phyloP scores from a whole-genome alignment of 2,329 filamentous ascomycete species.

The Leptographium procerum region DNA sequence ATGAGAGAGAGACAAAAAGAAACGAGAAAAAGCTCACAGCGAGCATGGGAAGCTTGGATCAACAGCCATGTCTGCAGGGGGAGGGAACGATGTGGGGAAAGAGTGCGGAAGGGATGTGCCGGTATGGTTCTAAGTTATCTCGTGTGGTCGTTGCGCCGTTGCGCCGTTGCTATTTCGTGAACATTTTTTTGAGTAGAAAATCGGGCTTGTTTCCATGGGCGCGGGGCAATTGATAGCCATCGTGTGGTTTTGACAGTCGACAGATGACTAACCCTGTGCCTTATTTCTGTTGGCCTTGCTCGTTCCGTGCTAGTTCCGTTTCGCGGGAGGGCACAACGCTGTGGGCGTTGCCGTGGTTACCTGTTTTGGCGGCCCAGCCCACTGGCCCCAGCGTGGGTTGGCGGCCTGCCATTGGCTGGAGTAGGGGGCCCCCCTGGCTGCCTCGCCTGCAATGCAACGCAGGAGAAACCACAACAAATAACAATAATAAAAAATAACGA shows the following conservation, averaged over 20 bases:
- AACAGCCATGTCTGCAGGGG: conserved; percentile 12
- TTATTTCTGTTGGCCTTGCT: too few species aligned
- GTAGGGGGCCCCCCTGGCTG: neutral
- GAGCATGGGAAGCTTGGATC: conserved; percentile 50
- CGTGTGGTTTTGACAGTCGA: neutral
- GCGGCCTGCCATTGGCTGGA: conserved; percentile 10
- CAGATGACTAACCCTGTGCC: neutral
- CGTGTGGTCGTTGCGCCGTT: neutral
- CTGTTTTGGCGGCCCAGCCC: neutral
- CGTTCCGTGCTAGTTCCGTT: neutral
- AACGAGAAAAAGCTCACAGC: conserved; percentile 35
- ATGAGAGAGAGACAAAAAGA: conserved; percentile 16
- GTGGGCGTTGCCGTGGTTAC: conserved; percentile 12
- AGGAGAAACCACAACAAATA: conserved; percentile 1
- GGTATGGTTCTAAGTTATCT: too few species aligned
- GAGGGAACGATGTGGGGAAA: neutral
- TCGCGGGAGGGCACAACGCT: neutral
- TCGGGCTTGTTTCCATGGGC: too few species aligned
- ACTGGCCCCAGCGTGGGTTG: conserved; percentile 6
- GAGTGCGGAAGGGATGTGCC: too few species aligned
- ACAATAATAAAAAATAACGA: neutral
- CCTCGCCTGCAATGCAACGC: neutral
- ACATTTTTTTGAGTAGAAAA: neutral
- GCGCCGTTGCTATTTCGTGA: neutral
- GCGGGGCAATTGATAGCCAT: neutral